Evolutionary conservation across 331 rosid genomes (phyloP), one percentile per base, ranked within the genome.

Genomic region (Phaseolus coccineus): DNA sequence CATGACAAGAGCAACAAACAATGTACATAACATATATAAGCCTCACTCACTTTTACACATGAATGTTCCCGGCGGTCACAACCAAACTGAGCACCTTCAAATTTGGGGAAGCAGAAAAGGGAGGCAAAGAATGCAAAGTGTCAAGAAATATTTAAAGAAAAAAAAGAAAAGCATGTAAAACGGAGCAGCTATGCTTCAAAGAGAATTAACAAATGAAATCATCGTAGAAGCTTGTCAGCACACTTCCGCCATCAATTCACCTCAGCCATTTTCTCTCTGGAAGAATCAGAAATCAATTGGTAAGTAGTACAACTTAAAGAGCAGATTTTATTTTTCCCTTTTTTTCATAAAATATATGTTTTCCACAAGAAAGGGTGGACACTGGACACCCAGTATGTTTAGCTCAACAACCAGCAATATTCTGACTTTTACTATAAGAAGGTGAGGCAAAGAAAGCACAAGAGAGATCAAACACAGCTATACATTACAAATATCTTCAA

Each of bases 251-350:
- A 62, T 75, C 55, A 35, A 61, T 85, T 91, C 89, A 93, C 83
- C 97, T 88, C 79, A 89, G 90, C 98, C 98, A 93, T 81, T 86
- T 91, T 81, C 90, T 93, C 88, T 93, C 98, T 93, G 98, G 76
- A 86, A 81, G 55, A 77, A 79, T 69, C 46, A 86, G 46, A 78
- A 76, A 69, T 66, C 42, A 69, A 81, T 69, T 12, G 73, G 75
- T 84, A 16, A 84, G 84, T 59, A 68, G 68, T 8, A 55, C 4
- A 15, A 59, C 72, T 62, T 14, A 74, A 28, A 48, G 62, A 6
- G 48, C 31, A 72, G 10, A 50, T n/a, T 46, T 16, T 24, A 31
- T 69, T 42, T 42, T 51, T 67, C 2, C 30, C 28, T 42, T 42
- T 44, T 42, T 3, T 40, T 59, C 6, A 39, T 15, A 15, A 42